A percentile compares a stretch with the other conserved stretches of the same genome.
phyloP scores from a whole-genome alignment of 176 grass and related monocot genomes.

The Rhynchospora breviuscula region DNA sequence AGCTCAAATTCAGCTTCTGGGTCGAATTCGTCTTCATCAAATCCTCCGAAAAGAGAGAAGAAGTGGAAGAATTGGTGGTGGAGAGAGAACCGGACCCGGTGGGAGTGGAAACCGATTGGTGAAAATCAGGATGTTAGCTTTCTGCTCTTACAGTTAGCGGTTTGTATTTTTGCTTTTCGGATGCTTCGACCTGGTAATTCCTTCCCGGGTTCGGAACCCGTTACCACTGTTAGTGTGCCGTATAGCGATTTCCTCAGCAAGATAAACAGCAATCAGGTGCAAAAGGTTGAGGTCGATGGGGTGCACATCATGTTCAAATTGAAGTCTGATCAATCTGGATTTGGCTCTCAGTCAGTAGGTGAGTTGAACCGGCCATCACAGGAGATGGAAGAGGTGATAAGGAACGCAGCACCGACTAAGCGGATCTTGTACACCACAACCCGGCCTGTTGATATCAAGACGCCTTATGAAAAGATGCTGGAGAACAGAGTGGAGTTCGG shows the following conservation, averaged over 20 bases:
- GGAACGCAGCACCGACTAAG: conserved; percentile 41
- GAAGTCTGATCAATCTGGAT: conserved; percentile 37
- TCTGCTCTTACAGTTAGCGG: conserved; percentile 82
- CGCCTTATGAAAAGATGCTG: conserved; percentile 98
- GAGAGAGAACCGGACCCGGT: conserved; percentile 36
- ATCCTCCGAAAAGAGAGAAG: conserved; percentile 52
- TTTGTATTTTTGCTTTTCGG: conserved; percentile 78
- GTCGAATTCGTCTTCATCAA: conserved; percentile 22
- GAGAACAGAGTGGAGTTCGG: conserved; percentile 95
- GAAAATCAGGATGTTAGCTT: conserved; percentile 82
- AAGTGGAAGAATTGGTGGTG: conserved; percentile 68
- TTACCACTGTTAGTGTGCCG: conserved; percentile 55
- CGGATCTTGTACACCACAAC: conserved; percentile 77
- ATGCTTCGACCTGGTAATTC: conserved; percentile 69
- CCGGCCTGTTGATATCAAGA: conserved; percentile 79
- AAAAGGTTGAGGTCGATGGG: conserved; percentile 94
- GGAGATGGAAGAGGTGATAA: conserved; percentile 35
- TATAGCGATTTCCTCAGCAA: conserved; percentile 92
- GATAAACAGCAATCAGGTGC: conserved; percentile 81
- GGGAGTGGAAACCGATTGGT: conserved; percentile 88
- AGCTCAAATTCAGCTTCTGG: conserved; percentile 34
- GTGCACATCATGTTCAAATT: conserved; percentile 88
- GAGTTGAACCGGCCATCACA: conserved; percentile 20
- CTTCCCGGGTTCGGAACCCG: conserved; percentile 64
- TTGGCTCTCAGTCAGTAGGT: conserved; percentile 24